phyloP scores from a whole-genome alignment of 257 asterid species.

The Datura wrightii region DNA sequence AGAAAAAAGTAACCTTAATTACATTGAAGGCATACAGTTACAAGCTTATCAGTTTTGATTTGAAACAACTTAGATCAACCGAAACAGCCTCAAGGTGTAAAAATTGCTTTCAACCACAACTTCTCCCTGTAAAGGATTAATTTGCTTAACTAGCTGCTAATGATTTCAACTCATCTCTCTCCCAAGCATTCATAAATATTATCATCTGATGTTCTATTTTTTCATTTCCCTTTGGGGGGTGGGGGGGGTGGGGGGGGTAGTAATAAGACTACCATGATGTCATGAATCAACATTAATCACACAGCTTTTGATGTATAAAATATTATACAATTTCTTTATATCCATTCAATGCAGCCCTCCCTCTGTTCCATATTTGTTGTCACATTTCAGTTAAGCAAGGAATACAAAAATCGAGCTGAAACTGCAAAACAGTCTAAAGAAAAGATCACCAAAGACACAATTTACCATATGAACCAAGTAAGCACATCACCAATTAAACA shows the following conservation, averaged over 20 bases:
- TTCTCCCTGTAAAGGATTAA: not conserved
- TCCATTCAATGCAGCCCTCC: not conserved
- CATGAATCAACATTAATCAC: not conserved
- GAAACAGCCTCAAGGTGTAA: conserved; percentile 5
- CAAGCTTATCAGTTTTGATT: conserved; percentile 16
- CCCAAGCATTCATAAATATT: not conserved
- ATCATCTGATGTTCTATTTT: conserved; percentile 1
- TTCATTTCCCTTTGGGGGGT: not conserved
- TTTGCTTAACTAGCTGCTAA: not conserved
- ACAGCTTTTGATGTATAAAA: not conserved
- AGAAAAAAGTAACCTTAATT: not conserved
- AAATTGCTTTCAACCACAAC: not conserved
- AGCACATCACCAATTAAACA: not conserved
- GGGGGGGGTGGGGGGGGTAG: not conserved
- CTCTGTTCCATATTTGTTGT: not conserved
- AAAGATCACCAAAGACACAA: not conserved
- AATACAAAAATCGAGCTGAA: conserved; percentile 11
- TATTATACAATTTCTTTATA: not conserved
- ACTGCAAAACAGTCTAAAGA: not conserved
- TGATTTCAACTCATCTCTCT: not conserved
- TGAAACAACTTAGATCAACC: not conserved
- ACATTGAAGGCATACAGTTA: not conserved
- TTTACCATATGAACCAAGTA: not conserved
- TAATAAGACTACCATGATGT: not conserved
- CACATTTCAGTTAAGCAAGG: conserved; percentile 11